phyloP scores from a whole-genome alignment of 768 basidiomycete genomes.

The Naganishia randhawae region DNA sequence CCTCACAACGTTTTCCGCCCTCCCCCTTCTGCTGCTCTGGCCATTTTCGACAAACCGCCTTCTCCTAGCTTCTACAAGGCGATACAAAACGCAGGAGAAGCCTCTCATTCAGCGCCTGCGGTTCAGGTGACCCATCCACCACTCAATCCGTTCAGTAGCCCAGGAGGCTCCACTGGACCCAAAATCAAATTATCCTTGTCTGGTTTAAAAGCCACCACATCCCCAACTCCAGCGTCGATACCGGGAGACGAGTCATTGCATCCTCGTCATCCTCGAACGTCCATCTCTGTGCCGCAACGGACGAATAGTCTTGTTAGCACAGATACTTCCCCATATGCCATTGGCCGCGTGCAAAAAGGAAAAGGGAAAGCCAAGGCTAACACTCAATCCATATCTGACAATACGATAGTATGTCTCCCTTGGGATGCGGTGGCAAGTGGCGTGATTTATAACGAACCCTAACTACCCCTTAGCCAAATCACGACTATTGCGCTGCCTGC shows the following conservation, averaged over 20 bases:
- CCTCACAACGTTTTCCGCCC: conserved; percentile 29
- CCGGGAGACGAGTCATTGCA: not conserved
- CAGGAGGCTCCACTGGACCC: conserved; percentile 2
- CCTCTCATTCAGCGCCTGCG: not conserved
- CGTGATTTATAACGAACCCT: not conserved
- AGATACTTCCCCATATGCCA: conserved; percentile 28
- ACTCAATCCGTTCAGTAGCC: conserved; percentile 19
- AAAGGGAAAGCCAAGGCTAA: conserved; percentile 23
- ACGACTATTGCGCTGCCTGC: conserved; percentile 54
- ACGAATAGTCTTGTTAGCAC: conserved; percentile 24
- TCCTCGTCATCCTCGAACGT: conserved; percentile 18
- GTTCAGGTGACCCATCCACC: conserved; percentile 1
- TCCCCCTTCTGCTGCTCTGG: conserved; percentile 31
- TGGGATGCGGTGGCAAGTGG: not conserved
- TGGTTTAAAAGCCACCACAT: not conserved
- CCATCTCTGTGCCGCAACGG: conserved; percentile 7
- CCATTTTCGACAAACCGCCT: conserved; percentile 28
- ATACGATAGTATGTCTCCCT: not conserved
- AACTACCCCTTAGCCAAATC: conserved; percentile 50
- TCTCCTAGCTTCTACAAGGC: conserved; percentile 25
- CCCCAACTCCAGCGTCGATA: not conserved
- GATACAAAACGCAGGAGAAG: not conserved
- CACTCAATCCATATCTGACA: not conserved
- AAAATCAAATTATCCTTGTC: conserved; percentile 18
- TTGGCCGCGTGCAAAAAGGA: conserved; percentile 21